A percentile compares a stretch with the other conserved stretches of the same genome.
Evolutionary conservation across 2,329 filamentous ascomycete species (phyloP).

Genomic region (Neonectria neomacrospora): DNA sequence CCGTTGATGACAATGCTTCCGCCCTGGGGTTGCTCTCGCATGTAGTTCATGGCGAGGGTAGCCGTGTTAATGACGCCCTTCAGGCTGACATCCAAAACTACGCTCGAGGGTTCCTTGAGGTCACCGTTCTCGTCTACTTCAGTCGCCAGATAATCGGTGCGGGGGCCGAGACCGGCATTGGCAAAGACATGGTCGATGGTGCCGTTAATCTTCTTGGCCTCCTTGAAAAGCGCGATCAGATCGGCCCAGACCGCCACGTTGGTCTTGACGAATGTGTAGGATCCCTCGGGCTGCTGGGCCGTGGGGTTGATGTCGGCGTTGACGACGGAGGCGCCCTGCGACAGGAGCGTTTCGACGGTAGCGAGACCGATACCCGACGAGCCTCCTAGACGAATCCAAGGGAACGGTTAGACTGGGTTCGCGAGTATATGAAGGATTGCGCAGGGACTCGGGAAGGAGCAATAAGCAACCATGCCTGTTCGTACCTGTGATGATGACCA

Average conservation of each 20-base stretch:
- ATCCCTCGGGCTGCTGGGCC: slow-evolving; percentile 35
- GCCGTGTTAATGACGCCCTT: slow-evolving; percentile 61
- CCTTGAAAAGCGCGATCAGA: slow-evolving; percentile 62
- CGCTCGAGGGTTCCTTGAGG: slow-evolving; percentile 55
- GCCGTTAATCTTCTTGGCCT: slow-evolving; percentile 69
- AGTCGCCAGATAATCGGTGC: slow-evolving; percentile 57
- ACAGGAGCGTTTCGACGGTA: slow-evolving; percentile 62
- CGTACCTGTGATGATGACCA: slow-evolving; percentile 61
- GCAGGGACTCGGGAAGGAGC: neutral
- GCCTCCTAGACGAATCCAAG: slow-evolving; percentile 52
- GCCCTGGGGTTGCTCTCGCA: slow-evolving; percentile 58
- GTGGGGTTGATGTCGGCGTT: slow-evolving; percentile 63
- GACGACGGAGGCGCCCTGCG: slow-evolving; percentile 65
- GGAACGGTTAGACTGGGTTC: neutral
- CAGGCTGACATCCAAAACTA: slow-evolving; percentile 61
- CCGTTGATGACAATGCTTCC: slow-evolving; percentile 66
- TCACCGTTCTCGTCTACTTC: slow-evolving; percentile 62
- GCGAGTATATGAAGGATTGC: neutral
- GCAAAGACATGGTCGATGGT: slow-evolving; percentile 83
- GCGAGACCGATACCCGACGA: slow-evolving; percentile 71
- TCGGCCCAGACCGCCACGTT: slow-evolving; percentile 63
- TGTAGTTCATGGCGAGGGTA: slow-evolving; percentile 59
- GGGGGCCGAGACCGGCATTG: slow-evolving; percentile 66
- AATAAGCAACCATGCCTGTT: slow-evolving; percentile 45
- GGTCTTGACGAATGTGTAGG: slow-evolving; percentile 53